These are phyloP conservation scores for Tolypocladium tundrense DNA, from an alignment of 2,329 filamentous ascomycete genomes.

Conservation along the genomic window DNA sequence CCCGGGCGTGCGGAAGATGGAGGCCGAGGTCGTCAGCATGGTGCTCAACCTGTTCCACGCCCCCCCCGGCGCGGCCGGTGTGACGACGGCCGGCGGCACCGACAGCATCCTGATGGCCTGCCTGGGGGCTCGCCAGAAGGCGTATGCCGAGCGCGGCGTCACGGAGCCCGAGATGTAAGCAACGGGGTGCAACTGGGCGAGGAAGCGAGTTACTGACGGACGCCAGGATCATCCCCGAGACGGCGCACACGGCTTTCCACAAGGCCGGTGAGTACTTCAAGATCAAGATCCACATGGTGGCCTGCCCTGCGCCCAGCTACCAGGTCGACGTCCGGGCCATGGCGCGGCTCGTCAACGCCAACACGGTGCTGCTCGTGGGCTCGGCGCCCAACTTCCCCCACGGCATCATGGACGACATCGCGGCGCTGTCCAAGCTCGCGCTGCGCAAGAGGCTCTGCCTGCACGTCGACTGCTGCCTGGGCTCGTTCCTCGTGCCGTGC, in stretches of 20 bases:
- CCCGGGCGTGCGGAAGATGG: slow-evolving; percentile 97
- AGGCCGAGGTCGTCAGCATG: slow-evolving; percentile 96
- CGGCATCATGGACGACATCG: slow-evolving; percentile 93
- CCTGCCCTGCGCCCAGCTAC: slow-evolving; percentile 75
- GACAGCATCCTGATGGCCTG: slow-evolving; percentile 97
- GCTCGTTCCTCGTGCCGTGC: slow-evolving; percentile 88
- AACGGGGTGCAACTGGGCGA: background rate
- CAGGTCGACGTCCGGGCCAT: slow-evolving; percentile 74
- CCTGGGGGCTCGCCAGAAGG: slow-evolving; percentile 82
- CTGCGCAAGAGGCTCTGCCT: slow-evolving; percentile 70
- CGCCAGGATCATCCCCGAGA: slow-evolving; percentile 78
- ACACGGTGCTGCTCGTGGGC: slow-evolving; percentile 87
- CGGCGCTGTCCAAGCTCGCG: slow-evolving; percentile 73
- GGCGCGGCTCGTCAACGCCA: slow-evolving; percentile 79
- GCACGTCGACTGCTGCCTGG: slow-evolving; percentile 95
- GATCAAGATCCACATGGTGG: slow-evolving; percentile 84
- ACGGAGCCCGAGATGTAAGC: slow-evolving; percentile 88
- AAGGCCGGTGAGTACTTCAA: slow-evolving; percentile 95
- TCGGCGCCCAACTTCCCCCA: slow-evolving; percentile 97
- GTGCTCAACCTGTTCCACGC: slow-evolving; percentile 83
- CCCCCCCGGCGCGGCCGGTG: slow-evolving; percentile 73
- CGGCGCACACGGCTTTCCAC: slow-evolving; percentile 90
- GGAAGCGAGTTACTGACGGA: background rate
- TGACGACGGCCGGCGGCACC: slow-evolving; percentile 85
- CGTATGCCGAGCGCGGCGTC: slow-evolving; percentile 71